phyloP scores from a whole-genome alignment of 2,329 filamentous ascomycete species.

The Claviceps fusiformis region DNA sequence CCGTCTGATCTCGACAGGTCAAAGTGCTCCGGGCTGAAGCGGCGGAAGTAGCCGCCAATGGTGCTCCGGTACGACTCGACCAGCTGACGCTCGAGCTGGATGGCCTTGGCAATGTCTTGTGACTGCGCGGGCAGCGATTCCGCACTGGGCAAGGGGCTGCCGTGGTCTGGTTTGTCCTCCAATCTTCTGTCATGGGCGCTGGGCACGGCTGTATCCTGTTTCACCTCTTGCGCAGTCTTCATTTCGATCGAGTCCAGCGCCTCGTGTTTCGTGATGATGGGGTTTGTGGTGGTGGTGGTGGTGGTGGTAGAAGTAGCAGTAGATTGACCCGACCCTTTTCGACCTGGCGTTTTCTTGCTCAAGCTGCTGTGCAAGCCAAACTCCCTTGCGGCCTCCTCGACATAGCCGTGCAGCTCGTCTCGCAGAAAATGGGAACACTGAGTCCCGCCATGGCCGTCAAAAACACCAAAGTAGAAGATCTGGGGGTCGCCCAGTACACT shows the following conservation, averaged over 20 bases:
- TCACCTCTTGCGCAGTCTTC: slow-evolving; percentile 34
- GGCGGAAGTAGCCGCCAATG: slow-evolving; percentile 86
- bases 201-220: slow-evolving; percentile 22
- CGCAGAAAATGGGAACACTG: slow-evolving; percentile 80
- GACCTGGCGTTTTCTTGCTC: slow-evolving; percentile 27
- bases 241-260: slow-evolving; percentile 28
- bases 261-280: slow-evolving; percentile 10
- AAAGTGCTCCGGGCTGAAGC: slow-evolving; percentile 77
- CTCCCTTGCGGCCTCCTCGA: slow-evolving; percentile 64
- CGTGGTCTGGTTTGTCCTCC: slow-evolving; percentile 22
- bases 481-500: slow-evolving; percentile 80
- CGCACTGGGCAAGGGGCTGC: slow-evolving; percentile 23
- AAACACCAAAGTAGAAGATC: slow-evolving; percentile 94
- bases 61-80: slow-evolving; percentile 67
- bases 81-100: slow-evolving; percentile 55
- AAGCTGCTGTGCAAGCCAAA: slow-evolving; percentile 73
- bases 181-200: slow-evolving; percentile 17
- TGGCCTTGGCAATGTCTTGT: slow-evolving; percentile 45
- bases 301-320: too few species aligned
- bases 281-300: slow-evolving; percentile 10
- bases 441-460: slow-evolving; percentile 85
- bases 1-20: slow-evolving; percentile 21
- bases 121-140: slow-evolving; percentile 34
- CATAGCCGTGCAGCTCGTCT: slow-evolving; percentile 74
- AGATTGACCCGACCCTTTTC: slow-evolving; percentile 2